Evolutionary conservation across 2,329 filamentous ascomycete species (phyloP).

Genomic region (Akanthomyces uredinophilus): DNA sequence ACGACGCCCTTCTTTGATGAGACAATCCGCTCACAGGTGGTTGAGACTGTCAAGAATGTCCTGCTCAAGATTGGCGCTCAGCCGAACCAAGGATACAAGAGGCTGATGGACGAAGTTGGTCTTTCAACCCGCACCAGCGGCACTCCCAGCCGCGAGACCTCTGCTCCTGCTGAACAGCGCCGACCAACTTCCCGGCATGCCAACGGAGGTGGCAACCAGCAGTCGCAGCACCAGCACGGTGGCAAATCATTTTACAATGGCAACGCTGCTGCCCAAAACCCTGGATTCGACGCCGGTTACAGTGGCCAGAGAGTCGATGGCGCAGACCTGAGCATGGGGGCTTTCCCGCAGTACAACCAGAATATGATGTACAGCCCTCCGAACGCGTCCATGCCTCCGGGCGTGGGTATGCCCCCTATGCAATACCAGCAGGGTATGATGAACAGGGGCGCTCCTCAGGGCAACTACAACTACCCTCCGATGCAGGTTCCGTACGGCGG

Average conservation of each 20-base stretch:
- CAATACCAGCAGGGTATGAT: slow-evolving; percentile 56
- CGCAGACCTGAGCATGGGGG: slow-evolving; percentile 43
- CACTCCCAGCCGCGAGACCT: slow-evolving; percentile 36
- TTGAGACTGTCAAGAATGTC: slow-evolving; percentile 88
- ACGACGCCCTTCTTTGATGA: slow-evolving; percentile 98
- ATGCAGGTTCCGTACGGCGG: slow-evolving; percentile 53
- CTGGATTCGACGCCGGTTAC: slow-evolving; percentile 49
- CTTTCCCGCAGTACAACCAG: slow-evolving; percentile 48
- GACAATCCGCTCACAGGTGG: slow-evolving; percentile 76
- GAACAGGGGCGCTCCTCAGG: slow-evolving; percentile 44
- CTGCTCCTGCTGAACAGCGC: slow-evolving; percentile 34
- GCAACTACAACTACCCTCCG: slow-evolving; percentile 52
- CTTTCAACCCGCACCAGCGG: slow-evolving; percentile 61
- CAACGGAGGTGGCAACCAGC: slow-evolving; percentile 33
- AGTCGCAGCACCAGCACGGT: slow-evolving; percentile 38
- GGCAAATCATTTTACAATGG: slow-evolving; percentile 49
- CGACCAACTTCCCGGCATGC: slow-evolving; percentile 50
- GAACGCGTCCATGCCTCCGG: slow-evolving; percentile 40
- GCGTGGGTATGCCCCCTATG: slow-evolving; percentile 48
- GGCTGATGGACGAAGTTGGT: slow-evolving; percentile 96
- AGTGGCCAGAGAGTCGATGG: slow-evolving; percentile 48
- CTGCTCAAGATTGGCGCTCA: slow-evolving; percentile 87
- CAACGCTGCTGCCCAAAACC: slow-evolving; percentile 34
- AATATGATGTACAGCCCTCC: slow-evolving; percentile 46
- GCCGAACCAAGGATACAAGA: slow-evolving; percentile 93